A percentile compares a stretch with the other conserved stretches of the same genome.
These are phyloP conservation scores for thale cress (Arabidopsis thaliana) DNA, from an alignment of 345 rosid genomes.

Conservation along the genomic window TAIR10.1 NC_003074.8:18230501-18231000, in stretches of 20 bases:
- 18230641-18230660: not conserved
- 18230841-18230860: constrained; percentile 74
- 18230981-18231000: constrained; percentile 15
- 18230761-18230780: constrained; percentile 66
- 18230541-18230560: constrained; percentile 85
- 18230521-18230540: constrained; percentile 73
- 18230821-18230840: constrained; percentile 88
- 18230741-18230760: constrained; percentile 63
- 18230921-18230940: constrained; percentile 2
- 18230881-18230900: constrained; percentile 66
- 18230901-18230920: constrained; percentile 71
- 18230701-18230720: constrained; percentile 4
- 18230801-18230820: constrained; percentile 81
- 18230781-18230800: constrained; percentile 81
- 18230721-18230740: constrained; percentile 89
- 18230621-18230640: not conserved
- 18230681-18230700: constrained; percentile 4
- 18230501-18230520: constrained; percentile 68
- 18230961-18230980: constrained; percentile 9
- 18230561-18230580: constrained; percentile 71
- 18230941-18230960: not conserved
- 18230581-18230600: not conserved
- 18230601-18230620: not conserved
- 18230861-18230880: constrained; percentile 59
- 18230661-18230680: constrained; percentile 9